phyloP scores from a whole-genome alignment of 108 stramenopile genomes.

The Cyclotella baltica region DNA sequence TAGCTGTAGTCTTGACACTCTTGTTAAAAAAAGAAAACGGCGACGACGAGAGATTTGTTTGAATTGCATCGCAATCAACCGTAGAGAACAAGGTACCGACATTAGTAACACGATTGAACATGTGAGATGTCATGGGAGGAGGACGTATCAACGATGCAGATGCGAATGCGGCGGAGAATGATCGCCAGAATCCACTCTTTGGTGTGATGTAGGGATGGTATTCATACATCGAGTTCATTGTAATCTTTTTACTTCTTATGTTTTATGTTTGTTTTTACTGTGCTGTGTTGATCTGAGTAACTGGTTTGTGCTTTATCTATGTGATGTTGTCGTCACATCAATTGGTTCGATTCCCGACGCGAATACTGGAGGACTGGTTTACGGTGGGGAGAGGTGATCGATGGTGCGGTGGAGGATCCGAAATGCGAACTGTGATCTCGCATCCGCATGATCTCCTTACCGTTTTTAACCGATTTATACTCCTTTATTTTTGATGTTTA shows the following conservation, averaged over 20 bases:
- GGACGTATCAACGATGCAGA: slow-evolving; percentile 24
- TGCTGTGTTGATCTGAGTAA: neutral
- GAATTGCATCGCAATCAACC: neutral
- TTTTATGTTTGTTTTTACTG: neutral
- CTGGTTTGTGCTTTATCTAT: no score
- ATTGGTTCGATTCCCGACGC: no score
- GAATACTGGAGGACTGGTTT: no score
- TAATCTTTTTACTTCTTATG: neutral
- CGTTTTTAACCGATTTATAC: no score
- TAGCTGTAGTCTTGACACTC: neutral
- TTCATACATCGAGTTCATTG: neutral
- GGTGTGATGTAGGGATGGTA: neutral
- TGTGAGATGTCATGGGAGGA: slow-evolving; percentile 23
- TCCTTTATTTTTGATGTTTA: no score
- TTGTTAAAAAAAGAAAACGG: slow-evolving; percentile 1
- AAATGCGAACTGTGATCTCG: no score
- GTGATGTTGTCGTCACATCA: no score
- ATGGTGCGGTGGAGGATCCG: no score
- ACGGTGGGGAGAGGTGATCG: no score
- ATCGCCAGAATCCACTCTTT: slow-evolving; percentile 15
- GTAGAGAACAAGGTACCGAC: slow-evolving; percentile 10
- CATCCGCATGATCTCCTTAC: no score
- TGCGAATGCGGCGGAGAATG: slow-evolving; percentile 30
- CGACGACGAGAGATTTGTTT: neutral
- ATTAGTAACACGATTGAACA: slow-evolving; percentile 1